Evolutionary conservation across 257 asterid species (phyloP).

Genomic region (Solanum corneliomulleri): DNA sequence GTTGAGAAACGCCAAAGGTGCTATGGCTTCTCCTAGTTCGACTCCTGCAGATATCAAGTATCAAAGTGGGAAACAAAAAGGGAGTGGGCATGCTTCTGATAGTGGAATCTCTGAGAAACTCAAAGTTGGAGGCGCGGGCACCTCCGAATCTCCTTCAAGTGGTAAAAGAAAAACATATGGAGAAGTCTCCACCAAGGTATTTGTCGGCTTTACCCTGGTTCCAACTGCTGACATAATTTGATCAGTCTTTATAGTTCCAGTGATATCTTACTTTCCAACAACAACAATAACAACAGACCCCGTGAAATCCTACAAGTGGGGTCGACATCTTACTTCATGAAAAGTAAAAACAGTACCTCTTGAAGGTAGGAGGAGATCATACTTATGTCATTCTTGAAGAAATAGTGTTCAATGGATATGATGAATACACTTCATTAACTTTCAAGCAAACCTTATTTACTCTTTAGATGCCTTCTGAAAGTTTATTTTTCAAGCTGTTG

Average conservation of each 20-base stretch:
- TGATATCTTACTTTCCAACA: not conserved
- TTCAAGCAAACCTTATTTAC: not conserved
- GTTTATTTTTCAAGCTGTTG: not conserved
- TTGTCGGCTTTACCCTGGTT: not conserved
- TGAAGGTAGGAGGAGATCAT: not conserved
- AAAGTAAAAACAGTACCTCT: not conserved
- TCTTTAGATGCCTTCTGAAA: not conserved
- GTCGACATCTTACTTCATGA: not conserved
- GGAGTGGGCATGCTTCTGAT: slow-evolving; percentile 8
- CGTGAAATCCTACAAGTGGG: not conserved
- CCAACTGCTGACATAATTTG: not conserved
- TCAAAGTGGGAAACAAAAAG: slow-evolving; percentile 14
- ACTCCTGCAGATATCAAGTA: slow-evolving; percentile 16
- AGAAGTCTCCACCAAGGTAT: slow-evolving; percentile 64
- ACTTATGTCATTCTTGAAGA: not conserved
- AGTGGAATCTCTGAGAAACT: slow-evolving; percentile 8
- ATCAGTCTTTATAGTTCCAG: not conserved
- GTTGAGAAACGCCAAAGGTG: slow-evolving; percentile 20
- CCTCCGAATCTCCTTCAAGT: slow-evolving; percentile 30
- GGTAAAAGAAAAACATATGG: slow-evolving; percentile 42
- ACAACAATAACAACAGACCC: not conserved
- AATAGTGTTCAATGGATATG: not conserved
- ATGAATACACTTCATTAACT: not conserved
- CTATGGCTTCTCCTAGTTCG: slow-evolving; percentile 8
- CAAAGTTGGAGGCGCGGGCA: slow-evolving; percentile 7